Evolutionary conservation across 495 filamentous ascomycete species (phyloP), one percentile per base, ranked within the genome.

Genomic region (Penicillium coprophilum): DNA sequence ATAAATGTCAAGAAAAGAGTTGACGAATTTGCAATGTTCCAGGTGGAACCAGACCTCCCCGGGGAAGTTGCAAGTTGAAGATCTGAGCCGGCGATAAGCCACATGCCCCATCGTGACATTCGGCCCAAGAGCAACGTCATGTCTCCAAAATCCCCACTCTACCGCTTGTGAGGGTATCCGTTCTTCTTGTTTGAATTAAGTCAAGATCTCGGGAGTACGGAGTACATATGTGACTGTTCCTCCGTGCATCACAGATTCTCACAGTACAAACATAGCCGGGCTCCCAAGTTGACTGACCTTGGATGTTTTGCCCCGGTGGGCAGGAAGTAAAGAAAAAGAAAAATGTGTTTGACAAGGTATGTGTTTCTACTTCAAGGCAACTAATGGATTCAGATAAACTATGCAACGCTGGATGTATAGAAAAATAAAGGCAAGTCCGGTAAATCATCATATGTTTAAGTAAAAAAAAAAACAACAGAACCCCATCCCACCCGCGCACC

Each of bases 401-500:
- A 45, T 36, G 31, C 43, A 53, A 17, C 15, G 15, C 15, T 38
- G 47, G 47, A 41, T 40, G 31, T 13, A 2, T 15, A 20, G 46
- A 32, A 50, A 36, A 51, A 55, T 21, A 50, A 36, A 51, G 19
- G 51, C 24, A 47, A 55, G 28, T 36, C 47, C 1, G 44, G 27
- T 30, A 57, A 23, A 23, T 50, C 57, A 39, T 52, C 41, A 61
- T 12, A 55, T 47, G 13, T 48, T 48, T 40, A 49, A 23, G 15
- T 41, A 45, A 48, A 27, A 9, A 54, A 20, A 47, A 12, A 47
- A 30, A 53, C 44, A 46, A 23, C 50, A 28, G 36, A 49, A 44
- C 57, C 54, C 55, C 43, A 58, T 46, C 56, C 61, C 56, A 67
- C 53, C 56, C 50, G 50, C 58, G 57, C 52, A 58, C 57, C 57